Conservation (phyloP, 1,139 yeast genomes). For the Candida neerlandica region DNA sequence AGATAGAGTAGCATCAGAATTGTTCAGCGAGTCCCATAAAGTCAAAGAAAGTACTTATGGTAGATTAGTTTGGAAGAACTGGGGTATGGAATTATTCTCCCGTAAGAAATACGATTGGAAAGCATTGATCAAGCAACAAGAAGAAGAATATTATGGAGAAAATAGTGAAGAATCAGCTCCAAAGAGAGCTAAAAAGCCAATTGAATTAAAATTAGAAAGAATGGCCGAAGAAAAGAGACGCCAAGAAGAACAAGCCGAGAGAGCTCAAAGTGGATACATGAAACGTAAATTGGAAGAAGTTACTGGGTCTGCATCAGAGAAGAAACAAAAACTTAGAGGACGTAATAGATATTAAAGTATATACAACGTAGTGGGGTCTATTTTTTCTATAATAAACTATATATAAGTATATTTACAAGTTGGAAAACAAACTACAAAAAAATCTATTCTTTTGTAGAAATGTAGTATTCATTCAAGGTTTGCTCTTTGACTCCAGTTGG, state of each 20-base stretch:
- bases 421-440: background rate
- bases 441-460: slow-evolving; percentile 23
- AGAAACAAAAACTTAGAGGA: slow-evolving; percentile 32
- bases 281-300: slow-evolving; percentile 26
- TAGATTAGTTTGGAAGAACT: slow-evolving; percentile 90
- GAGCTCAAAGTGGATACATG: slow-evolving; percentile 18
- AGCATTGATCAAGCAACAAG: slow-evolving; percentile 68
- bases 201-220: slow-evolving; percentile 47
- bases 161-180: slow-evolving; percentile 19
- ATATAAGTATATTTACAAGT: slow-evolving; percentile 5
- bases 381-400: slow-evolving; percentile 4
- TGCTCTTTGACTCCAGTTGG: slow-evolving; percentile 65
- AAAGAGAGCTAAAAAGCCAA: slow-evolving; percentile 38
- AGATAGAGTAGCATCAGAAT: slow-evolving; percentile 78
- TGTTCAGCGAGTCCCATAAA: slow-evolving; percentile 59
- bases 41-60: slow-evolving; percentile 89
- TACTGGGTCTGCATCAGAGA: slow-evolving; percentile 17
- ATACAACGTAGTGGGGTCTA: slow-evolving; percentile 1
- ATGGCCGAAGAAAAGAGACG: slow-evolving; percentile 36
- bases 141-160: slow-evolving; percentile 47
- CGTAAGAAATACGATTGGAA: slow-evolving; percentile 88
- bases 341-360: slow-evolving; percentile 19
- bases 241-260: slow-evolving; percentile 28
- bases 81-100: slow-evolving; percentile 78
- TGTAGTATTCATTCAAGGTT: slow-evolving; percentile 53